Percentiles rank a stretch among this genome's conserved stretches.
phyloP scores from a whole-genome alignment of 2,329 filamentous ascomycete species.

The Xylaria sp. region DNA sequence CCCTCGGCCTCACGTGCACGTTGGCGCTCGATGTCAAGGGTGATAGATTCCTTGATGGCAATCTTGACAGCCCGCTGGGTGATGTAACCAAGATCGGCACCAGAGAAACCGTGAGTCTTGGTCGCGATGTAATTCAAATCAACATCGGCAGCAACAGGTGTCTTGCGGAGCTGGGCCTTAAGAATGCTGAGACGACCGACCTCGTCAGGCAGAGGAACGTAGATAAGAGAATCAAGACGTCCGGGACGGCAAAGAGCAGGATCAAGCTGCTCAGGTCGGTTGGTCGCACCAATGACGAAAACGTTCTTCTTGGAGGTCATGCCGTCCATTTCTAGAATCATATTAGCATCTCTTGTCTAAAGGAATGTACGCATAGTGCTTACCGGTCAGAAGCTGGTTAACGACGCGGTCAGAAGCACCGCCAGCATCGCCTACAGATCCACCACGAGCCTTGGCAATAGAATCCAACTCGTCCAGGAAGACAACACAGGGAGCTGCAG shows the following conservation, averaged over 20 bases:
- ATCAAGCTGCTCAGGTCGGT: slow-evolving; percentile 97
- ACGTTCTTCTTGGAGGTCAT: slow-evolving; percentile 99
- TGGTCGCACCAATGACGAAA: slow-evolving; percentile 98
- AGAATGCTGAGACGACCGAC: slow-evolving; percentile 83
- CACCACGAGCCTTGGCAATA: slow-evolving; percentile 98
- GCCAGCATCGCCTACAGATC: slow-evolving; percentile 90
- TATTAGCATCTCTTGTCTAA: slow-evolving; percentile 36
- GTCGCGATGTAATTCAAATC: slow-evolving; percentile 87
- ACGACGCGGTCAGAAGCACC: slow-evolving; percentile 99
- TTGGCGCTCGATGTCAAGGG: slow-evolving; percentile 82
- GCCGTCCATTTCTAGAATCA: slow-evolving; percentile 79
- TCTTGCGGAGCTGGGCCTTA: slow-evolving; percentile 96
- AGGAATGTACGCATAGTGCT: slow-evolving; percentile 34
- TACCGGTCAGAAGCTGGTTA: slow-evolving; percentile 96
- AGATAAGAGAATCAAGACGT: slow-evolving; percentile 97
- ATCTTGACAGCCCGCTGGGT: slow-evolving; percentile 99
- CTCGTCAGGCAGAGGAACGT: slow-evolving; percentile 94
- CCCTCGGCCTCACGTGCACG: slow-evolving; percentile 87
- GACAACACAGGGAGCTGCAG: slow-evolving; percentile 94
- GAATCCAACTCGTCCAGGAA: slow-evolving; percentile 99
- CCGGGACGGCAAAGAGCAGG: slow-evolving; percentile 96
- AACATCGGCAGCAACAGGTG: slow-evolving; percentile 80
- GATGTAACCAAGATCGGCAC: slow-evolving; percentile 98
- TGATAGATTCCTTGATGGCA: slow-evolving; percentile 96
- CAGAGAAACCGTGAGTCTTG: slow-evolving; percentile 98